phyloP scores from a whole-genome alignment of 495 filamentous ascomycete genomes.

The Usnea hakonensis region DNA sequence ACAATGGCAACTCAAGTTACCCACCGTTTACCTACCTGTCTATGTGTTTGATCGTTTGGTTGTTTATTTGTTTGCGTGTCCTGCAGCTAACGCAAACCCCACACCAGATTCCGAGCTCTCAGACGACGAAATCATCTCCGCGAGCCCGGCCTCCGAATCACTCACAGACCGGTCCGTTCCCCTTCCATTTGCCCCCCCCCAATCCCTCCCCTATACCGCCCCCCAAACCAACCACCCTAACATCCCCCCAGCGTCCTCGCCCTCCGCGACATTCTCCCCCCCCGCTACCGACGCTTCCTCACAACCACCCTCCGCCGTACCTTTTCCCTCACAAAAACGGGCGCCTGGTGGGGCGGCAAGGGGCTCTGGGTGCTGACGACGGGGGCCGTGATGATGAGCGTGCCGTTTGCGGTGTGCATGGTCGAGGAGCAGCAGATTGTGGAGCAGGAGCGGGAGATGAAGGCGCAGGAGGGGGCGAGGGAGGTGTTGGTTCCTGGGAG shows the following conservation, averaged over 20 bases:
- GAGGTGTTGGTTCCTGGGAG: constrained; percentile 42
- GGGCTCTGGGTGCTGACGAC: constrained; percentile 81
- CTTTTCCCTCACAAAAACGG: constrained; percentile 52
- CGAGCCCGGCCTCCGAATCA: constrained; percentile 6
- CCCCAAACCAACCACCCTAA: constrained; percentile 39
- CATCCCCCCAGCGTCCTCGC: constrained; percentile 52
- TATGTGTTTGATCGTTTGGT: too few relatives aligned
- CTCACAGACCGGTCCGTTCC: constrained; percentile 23
- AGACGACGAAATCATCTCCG: constrained; percentile 45
- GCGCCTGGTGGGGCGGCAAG: constrained; percentile 66
- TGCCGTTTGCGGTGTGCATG: constrained; percentile 87
- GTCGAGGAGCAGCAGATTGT: constrained; percentile 91
- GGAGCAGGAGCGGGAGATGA: constrained; percentile 95
- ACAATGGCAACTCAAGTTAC: too few relatives aligned
- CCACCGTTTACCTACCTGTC: too few relatives aligned
- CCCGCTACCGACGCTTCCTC: constrained; percentile 57
- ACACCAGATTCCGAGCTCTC: constrained; percentile 57
- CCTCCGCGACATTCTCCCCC: constrained; percentile 85
- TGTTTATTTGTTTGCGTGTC: neutral
- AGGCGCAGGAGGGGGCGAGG: constrained; percentile 74
- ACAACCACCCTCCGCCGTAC: constrained; percentile 27
- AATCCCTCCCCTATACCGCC: constrained; percentile 49
- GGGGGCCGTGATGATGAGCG: constrained; percentile 76
- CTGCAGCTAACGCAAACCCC: constrained; percentile 15
- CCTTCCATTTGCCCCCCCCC: constrained; percentile 21